Base-by-base conservation (phyloP, 2,329 filamentous ascomycete species). In the Alternaria brassicicola region DNA sequence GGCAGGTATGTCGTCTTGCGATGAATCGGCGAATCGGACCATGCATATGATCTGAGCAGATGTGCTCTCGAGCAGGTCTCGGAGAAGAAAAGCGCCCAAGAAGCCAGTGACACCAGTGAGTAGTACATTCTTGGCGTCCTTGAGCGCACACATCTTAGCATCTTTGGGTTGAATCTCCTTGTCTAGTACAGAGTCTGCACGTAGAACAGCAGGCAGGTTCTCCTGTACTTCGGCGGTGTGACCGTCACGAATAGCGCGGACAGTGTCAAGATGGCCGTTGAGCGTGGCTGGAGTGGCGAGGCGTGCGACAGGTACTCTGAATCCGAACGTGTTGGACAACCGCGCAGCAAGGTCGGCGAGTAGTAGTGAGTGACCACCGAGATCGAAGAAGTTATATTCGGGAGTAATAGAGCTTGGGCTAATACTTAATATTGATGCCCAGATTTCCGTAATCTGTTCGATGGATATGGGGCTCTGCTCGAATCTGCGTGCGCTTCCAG, bases 331-430 rank as follows among this genome's bases (percentile, higher is more conserved):
- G 57, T 86, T 86, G 0, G 89, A 87, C 13, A 93, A 74, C 31
- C 87, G 86, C 25, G 87, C 87, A n/a, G 90, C 87, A 25, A 94
- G 82, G 59, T 92, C 89, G 0, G 91, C 91, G n/a, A 94, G 84
- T 2, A 87, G 87, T 52, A 94, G 79, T 0, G 90, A 93, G 75
- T 94, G 91, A 0, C 91, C 91, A 33, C 91, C 91, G 2, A 94
- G 80, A 59, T 93, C 91, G 72, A 93, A 94, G 76, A 94, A 94
- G 73, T 88, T 89, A 73, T 92, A 88, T 61, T 91, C 87, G 2
- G 84, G 70, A 51, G 88, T 89, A 23, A 93, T 85, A 19, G 84
- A 81, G 38, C 78, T 83, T 9, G 82, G 78, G 0, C 89, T 84
- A n/a, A 89, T 84, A 61, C 88, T 87, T 13, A 94, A 81, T 25